Conservation (phyloP, 192 early-diverging fungal species). For the Funneliformis geosporum region DNA sequence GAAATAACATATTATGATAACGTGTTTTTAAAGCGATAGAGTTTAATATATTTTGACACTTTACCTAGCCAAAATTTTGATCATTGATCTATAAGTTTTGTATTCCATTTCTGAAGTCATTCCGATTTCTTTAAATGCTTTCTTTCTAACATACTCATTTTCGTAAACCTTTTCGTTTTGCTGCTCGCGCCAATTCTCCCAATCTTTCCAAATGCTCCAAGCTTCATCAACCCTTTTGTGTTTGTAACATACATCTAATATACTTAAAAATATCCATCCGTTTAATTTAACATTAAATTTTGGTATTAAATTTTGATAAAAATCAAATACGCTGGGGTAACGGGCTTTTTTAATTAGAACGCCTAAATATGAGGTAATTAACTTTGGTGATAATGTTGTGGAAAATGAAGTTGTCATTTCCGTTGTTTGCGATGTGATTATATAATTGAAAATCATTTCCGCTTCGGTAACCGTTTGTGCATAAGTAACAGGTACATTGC, state of each 20-base stretch:
- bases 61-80: slow-evolving; percentile 66
- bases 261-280: slow-evolving; percentile 62
- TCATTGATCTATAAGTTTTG: slow-evolving; percentile 59
- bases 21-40: background rate
- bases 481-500: background rate
- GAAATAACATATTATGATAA: background rate
- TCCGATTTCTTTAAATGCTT: slow-evolving; percentile 24
- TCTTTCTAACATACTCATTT: slow-evolving; percentile 7
- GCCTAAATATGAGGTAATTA: slow-evolving; percentile 63
- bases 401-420: slow-evolving; percentile 20
- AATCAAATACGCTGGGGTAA: slow-evolving; percentile 44
- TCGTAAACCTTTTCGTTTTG: slow-evolving; percentile 31
- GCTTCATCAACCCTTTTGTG: slow-evolving; percentile 61
- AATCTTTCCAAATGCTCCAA: slow-evolving; percentile 69
- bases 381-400: slow-evolving; percentile 47
- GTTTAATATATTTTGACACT: background rate
- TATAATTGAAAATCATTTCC: slow-evolving; percentile 37
- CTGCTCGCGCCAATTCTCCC: slow-evolving; percentile 57
- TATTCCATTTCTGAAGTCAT: slow-evolving; percentile 56
- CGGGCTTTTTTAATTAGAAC: slow-evolving; percentile 59
- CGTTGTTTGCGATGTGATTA: slow-evolving; percentile 9
- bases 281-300: slow-evolving; percentile 51
- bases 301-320: slow-evolving; percentile 55
- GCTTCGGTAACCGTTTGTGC: slow-evolving; percentile 37
- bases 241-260: slow-evolving; percentile 62